These are phyloP conservation scores for Henckelia pumila DNA, from an alignment of 257 asterid genomes.

Conservation along the genomic window DNA sequence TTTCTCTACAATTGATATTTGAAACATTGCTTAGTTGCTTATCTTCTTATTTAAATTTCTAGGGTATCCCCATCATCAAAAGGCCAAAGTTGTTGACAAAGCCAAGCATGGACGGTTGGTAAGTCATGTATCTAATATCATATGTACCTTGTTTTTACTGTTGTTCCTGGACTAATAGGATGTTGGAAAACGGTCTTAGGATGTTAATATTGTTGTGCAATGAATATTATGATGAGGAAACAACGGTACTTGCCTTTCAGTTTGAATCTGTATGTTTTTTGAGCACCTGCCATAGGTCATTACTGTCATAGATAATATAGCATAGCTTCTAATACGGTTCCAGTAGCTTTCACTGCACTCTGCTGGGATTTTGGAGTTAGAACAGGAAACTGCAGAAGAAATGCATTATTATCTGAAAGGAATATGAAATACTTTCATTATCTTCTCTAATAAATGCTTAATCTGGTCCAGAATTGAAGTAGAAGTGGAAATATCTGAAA, in stretches of 20 bases:
- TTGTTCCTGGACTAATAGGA: not conserved
- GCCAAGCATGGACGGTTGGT: conserved; percentile 58
- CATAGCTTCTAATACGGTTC: too few species aligned
- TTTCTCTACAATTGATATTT: conserved; percentile 3
- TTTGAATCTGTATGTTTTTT: not conserved
- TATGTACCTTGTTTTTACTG: not conserved
- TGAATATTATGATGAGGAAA: not conserved
- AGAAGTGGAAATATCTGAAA: too few species aligned
- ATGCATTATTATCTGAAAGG: not conserved
- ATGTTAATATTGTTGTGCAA: not conserved
- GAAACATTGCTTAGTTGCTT: conserved; percentile 8
- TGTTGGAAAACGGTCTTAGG: conserved; percentile 10
- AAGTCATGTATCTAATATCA: conserved; percentile 31
- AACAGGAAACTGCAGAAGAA: not conserved
- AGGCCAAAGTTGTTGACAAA: conserved; percentile 45
- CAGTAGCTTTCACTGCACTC: not conserved
- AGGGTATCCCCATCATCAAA: conserved; percentile 63
- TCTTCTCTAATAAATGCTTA: not conserved
- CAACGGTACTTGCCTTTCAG: not conserved
- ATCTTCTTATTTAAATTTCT: conserved; percentile 11
- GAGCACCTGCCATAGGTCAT: not conserved
- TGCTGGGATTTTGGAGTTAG: not conserved
- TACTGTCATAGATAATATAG: not conserved
- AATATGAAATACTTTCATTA: too few species aligned
- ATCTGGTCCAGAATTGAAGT: too few species aligned